A percentile compares a stretch with the other conserved stretches of the same genome.
phyloP scores from a whole-genome alignment of 192 early-diverging fungal species.

The Coemansia sp. region DNA sequence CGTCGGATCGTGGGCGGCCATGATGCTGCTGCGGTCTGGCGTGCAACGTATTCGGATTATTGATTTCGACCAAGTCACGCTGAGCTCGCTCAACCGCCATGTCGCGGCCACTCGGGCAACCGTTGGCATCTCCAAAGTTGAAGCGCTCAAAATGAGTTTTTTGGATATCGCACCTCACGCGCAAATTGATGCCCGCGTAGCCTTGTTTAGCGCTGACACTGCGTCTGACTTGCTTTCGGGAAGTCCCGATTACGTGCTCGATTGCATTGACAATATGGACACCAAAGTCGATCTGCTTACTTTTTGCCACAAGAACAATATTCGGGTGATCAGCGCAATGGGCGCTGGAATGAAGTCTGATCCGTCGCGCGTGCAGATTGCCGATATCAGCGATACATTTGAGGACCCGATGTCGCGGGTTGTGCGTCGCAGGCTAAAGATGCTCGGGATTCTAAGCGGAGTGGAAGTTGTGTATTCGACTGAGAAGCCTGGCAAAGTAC shows the following conservation, averaged over 20 bases:
- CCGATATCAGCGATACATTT: conserved; percentile 90
- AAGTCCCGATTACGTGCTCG: conserved; percentile 71
- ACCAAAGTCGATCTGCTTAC: conserved; percentile 89
- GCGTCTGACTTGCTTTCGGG: conserved; percentile 73
- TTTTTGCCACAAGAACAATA: conserved; percentile 74
- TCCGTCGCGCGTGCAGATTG: conserved; percentile 93
- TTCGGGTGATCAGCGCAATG: conserved; percentile 91
- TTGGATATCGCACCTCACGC: conserved; percentile 74
- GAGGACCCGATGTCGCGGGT: conserved; percentile 92
- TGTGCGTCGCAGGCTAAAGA: conserved; percentile 74
- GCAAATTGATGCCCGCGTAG: conserved; percentile 72
- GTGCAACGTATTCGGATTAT: conserved; percentile 84
- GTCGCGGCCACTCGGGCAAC: conserved; percentile 87
- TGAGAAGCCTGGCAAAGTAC: conserved; percentile 90
- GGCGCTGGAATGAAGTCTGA: conserved; percentile 97
- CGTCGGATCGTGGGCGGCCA: conserved; percentile 86
- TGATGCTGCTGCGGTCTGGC: conserved; percentile 89
- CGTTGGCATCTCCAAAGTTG: conserved; percentile 86
- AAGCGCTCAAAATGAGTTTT: conserved; percentile 72
- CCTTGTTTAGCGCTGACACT: conserved; percentile 70
- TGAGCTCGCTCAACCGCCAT: conserved; percentile 92
- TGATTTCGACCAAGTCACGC: conserved; percentile 97
- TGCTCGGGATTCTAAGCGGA: conserved; percentile 70
- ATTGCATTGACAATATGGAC: conserved; percentile 95
- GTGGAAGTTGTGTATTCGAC: conserved; percentile 93